Evolutionary conservation across 129 eudicot genomes (phyloP).

Genomic region (Saposhnikovia divaricata): DNA sequence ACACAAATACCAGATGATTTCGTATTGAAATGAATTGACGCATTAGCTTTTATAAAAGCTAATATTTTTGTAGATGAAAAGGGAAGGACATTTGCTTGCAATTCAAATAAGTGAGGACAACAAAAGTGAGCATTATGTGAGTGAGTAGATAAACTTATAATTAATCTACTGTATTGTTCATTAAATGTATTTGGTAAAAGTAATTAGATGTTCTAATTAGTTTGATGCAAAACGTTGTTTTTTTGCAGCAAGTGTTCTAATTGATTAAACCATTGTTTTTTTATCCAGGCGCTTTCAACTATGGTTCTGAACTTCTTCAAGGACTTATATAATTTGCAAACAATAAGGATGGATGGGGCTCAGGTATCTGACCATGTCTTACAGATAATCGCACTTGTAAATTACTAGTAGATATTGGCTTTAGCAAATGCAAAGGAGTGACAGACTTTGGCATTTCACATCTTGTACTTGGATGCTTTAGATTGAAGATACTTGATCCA

Average conservation of each 20-base stretch:
- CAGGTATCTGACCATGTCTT: conserved; percentile 34
- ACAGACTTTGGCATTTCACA: conserved; percentile 45
- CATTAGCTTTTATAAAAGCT: too few species aligned
- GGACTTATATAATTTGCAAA: conserved; percentile 45
- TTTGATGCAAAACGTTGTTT: neutral
- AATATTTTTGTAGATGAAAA: too few species aligned
- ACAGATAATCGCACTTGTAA: conserved; percentile 44
- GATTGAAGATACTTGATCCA: conserved; percentile 46
- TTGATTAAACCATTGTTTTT: too few species aligned
- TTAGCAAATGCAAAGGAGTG: conserved; percentile 77
- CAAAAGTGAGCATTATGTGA: neutral
- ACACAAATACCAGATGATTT: too few species aligned
- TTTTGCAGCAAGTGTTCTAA: neutral
- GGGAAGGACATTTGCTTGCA: too few species aligned
- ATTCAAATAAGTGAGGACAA: too few species aligned
- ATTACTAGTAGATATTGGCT: conserved; percentile 48
- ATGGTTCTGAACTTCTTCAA: conserved; percentile 27
- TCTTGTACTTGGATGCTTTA: conserved; percentile 47
- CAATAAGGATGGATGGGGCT: conserved; percentile 61
- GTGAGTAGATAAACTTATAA: neutral
- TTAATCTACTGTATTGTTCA: neutral
- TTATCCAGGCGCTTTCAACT: conserved; percentile 54
- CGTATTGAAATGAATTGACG: too few species aligned
- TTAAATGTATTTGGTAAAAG: neutral
- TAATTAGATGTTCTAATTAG: neutral